Evolutionary conservation across 2,329 filamentous ascomycete genomes (phyloP).

Genomic region (Penicillium expansum): DNA sequence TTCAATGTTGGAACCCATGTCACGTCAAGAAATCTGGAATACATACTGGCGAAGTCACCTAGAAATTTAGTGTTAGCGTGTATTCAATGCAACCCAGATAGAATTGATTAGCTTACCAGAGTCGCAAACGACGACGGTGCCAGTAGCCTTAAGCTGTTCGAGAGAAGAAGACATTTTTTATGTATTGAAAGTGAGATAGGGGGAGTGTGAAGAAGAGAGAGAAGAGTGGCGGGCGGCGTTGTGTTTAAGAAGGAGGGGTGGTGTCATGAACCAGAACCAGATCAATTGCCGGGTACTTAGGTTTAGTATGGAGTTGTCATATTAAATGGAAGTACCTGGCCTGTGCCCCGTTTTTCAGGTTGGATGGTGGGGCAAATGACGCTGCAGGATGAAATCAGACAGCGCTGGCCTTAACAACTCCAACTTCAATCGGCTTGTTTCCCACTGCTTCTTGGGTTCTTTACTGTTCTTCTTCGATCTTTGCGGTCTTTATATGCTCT

Average conservation of each 20-base stretch:
- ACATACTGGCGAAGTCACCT: slow-evolving; percentile 78
- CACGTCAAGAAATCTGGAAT: slow-evolving; percentile 14
- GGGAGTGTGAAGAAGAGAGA: slow-evolving; percentile 21
- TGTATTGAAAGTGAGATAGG: not conserved
- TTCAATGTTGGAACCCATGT: not conserved
- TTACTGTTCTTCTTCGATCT: not conserved
- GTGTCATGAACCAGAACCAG: slow-evolving; percentile 15
- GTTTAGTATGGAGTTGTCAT: slow-evolving; percentile 6
- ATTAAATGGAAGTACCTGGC: slow-evolving; percentile 14
- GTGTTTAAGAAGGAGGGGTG: slow-evolving; percentile 25
- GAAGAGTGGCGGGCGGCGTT: slow-evolving; percentile 18
- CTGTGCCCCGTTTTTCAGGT: slow-evolving; percentile 10
- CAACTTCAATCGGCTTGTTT: not conserved
- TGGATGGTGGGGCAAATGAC: slow-evolving; percentile 28
- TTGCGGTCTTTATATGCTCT: not conserved
- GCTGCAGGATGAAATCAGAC: slow-evolving; percentile 24
- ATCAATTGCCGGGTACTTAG: slow-evolving; percentile 15
- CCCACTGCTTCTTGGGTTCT: not conserved
- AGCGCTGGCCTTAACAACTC: not conserved
- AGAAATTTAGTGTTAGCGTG: slow-evolving; percentile 29
- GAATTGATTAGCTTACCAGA: slow-evolving; percentile 64
- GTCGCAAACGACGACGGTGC: slow-evolving; percentile 97
- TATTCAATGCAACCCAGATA: slow-evolving; percentile 3
- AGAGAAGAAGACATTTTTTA: slow-evolving; percentile 76
- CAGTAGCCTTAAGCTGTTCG: slow-evolving; percentile 93